A percentile compares a stretch with the other conserved stretches of the same genome.
These are phyloP conservation scores for Kwoniella botswanensis DNA, from an alignment of 768 basidiomycete genomes.

Conservation along the genomic window DNA sequence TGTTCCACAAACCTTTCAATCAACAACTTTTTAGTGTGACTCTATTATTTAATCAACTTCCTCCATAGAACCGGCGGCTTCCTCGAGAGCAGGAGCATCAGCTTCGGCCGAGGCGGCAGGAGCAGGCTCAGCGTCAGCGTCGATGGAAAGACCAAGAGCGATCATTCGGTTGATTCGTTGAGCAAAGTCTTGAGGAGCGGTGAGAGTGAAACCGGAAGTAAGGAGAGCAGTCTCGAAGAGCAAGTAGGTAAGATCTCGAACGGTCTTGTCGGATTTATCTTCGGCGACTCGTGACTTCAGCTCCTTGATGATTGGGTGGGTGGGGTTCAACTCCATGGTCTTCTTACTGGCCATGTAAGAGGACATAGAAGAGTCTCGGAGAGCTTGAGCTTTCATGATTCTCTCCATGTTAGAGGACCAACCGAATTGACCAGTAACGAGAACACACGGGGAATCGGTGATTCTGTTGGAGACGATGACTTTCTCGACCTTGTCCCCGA, in stretches of 20 bases:
- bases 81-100: slow-evolving; percentile 57
- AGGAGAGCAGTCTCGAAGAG: slow-evolving; percentile 96
- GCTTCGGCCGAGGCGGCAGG: slow-evolving; percentile 58
- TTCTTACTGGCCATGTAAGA: slow-evolving; percentile 99
- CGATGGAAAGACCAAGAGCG: slow-evolving; percentile 64
- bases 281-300: slow-evolving; percentile 92
- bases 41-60: slow-evolving; percentile 68
- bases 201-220: slow-evolving; percentile 76
- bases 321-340: slow-evolving; percentile 94
- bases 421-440: slow-evolving; percentile 98
- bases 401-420: slow-evolving; percentile 99
- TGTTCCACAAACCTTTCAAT: background rate
- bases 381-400: slow-evolving; percentile 98
- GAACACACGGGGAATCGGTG: slow-evolving; percentile 91
- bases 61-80: slow-evolving; percentile 70
- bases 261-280: slow-evolving; percentile 98
- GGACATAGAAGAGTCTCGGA: slow-evolving; percentile 64
- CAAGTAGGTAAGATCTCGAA: slow-evolving; percentile 92
- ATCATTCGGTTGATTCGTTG: slow-evolving; percentile 99
- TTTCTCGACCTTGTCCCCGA: slow-evolving; percentile 99
- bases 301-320: slow-evolving; percentile 92
- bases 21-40: too few relatives aligned
- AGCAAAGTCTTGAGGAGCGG: slow-evolving; percentile 92
- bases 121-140: slow-evolving; percentile 72
- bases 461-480: slow-evolving; percentile 98